Evolutionary conservation across 208 protist genomes (phyloP).

Genomic region (Acanthamoeba lugdunensis): DNA sequence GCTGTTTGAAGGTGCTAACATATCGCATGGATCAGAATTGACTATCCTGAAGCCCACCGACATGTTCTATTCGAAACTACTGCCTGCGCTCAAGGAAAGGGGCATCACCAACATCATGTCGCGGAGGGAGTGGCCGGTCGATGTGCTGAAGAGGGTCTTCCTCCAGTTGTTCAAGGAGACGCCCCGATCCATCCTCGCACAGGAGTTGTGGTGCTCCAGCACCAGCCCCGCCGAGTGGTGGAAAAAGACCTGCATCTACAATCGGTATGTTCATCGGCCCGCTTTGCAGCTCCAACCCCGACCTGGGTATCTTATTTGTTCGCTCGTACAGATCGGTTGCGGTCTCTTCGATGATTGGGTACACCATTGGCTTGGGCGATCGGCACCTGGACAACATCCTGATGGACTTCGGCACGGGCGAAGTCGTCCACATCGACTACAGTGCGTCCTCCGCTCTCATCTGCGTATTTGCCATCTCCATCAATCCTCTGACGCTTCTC

Average conservation of each 20-base stretch:
- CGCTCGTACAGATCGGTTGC: slow-evolving; percentile 84
- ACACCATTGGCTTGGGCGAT: slow-evolving; percentile 95
- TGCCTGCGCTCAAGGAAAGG: slow-evolving; percentile 64
- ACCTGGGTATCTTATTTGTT: neutral
- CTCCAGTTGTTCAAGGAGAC: slow-evolving; percentile 76
- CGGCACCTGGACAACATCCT: slow-evolving; percentile 95
- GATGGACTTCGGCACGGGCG: slow-evolving; percentile 90
- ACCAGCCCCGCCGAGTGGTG: slow-evolving; percentile 57
- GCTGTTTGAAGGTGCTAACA: neutral
- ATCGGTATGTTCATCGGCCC: neutral
- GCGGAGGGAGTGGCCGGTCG: slow-evolving; percentile 80
- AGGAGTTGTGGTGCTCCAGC: slow-evolving; percentile 63
- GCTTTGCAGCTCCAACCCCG: neutral
- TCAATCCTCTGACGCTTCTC: neutral
- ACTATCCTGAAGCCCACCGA: slow-evolving; percentile 77
- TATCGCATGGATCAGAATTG: neutral
- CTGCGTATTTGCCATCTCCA: neutral
- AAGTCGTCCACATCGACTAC: slow-evolving; percentile 96
- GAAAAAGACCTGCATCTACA: slow-evolving; percentile 65
- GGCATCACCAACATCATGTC: slow-evolving; percentile 71
- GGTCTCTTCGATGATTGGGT: slow-evolving; percentile 92
- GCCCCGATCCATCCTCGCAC: slow-evolving; percentile 39
- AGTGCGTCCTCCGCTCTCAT: slow-evolving; percentile 80
- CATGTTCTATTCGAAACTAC: slow-evolving; percentile 80
- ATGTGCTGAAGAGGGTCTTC: slow-evolving; percentile 66